Evolutionary conservation across 257 asterid genomes (phyloP), one percentile per base, ranked within the genome.

Genomic region (Scutellaria baicalensis): DNA sequence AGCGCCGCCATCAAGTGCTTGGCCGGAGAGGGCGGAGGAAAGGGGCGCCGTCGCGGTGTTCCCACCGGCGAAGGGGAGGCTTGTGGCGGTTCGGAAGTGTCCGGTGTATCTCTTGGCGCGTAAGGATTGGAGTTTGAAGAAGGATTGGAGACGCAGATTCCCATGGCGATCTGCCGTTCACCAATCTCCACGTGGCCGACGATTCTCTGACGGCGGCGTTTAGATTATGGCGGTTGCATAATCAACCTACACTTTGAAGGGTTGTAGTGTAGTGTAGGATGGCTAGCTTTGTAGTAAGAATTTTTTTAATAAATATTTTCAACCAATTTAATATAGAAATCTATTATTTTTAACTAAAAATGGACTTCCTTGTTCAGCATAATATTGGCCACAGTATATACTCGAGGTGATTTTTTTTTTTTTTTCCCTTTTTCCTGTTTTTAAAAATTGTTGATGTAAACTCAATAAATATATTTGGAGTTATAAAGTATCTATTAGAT

Each of bases 21-120:
- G 39, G 90, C 90, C 55, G 89, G 92, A 3, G 92, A 85, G 20
- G 92, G 86, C 18, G 89, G 88, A 10, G 84, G 92, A 68, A 81
- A 78, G 16, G 81, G 78, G 75, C 82, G 59, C 74, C 79, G 69
- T 59, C 70, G 67, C 8, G 84, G 79, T 5, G 69, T 72, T 62
- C 36, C 54, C 59, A 44, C 66, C 21, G 81, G 75, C 31, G 82
- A 8, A 59, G 72, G 23, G 59, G 43, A 33, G 62, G 77, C 20
- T 47, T 69, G 50, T 8, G 54, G 52, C 48, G 76, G 80, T 33
- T 63, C 63, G 6, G 70, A 55, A 61, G 47, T 44, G 55, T 80
- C 77, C 9, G 66, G 16, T 9, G 62, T 54, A 10, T 77, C 78
- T 43, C 65, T 68, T 7, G 23, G 44, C 33, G 86, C 60, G 77